Base-by-base conservation (phyloP, 1,284 basidiomycete genomes). In the Mycosarcoma maydis region DNA sequence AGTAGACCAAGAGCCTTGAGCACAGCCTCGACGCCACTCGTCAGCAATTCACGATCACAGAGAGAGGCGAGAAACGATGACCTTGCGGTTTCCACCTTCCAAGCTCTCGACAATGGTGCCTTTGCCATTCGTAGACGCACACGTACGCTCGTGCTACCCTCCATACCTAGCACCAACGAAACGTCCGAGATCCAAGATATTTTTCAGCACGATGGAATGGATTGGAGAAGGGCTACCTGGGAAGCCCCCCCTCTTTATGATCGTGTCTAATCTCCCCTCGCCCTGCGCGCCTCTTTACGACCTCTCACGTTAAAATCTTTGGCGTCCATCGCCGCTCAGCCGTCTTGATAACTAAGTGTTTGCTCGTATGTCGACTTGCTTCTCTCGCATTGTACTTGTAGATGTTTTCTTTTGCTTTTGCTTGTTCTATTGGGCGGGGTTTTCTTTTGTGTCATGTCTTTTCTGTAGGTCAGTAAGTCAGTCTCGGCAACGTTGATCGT, bases 181-280 rank as follows among this genome's bases (percentile, higher is more conserved):
- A 23, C 55, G 34, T 47, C 61, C 33, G 61, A 65, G n/a, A 60
- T 71, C 38, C 38, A 67, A 14, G 69, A 72, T 29, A 59, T 72
- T 38, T 51, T 72, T 20, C 57, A 67, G 38, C 50, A 72, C 56
- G 69, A 72, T 24, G 69, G 69, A 4, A 17, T 59, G 48, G 69
- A 72, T 54, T 72, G 69, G 69, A 49, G 64, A 29, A 43, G 69
- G n/a, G 48, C 59, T 2, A 60, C 59, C 4, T 72, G 64, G 59
- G 69, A 72, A 51, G 59, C 58, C 16, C 65, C 69, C 26, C 69
- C 69, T 3, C 38, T 72, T 33, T 72, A 72, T 36, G 47, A 45
- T 43, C 54, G 26, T 20, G 23, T 38, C 24, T 26, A 37, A 34
- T 11, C 29, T 8, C 29, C 14, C 9, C 29, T 30, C 9, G 29